phyloP scores from a whole-genome alignment of 208 protist species.

The Tritrichomonas musculus region DNA sequence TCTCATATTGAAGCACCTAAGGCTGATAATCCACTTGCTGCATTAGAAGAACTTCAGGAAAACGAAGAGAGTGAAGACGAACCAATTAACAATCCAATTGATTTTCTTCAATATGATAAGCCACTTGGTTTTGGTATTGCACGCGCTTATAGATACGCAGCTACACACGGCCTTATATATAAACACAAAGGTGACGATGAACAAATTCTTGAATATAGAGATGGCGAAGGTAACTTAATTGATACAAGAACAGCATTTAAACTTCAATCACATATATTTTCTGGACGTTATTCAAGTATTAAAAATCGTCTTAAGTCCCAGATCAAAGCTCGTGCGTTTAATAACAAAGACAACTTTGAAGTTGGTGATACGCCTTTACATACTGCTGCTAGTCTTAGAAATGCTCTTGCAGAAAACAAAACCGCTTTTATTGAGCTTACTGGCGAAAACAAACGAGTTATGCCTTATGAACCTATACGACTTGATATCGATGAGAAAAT shows the following conservation, averaged over 20 bases:
- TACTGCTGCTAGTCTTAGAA: neutral
- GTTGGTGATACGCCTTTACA: neutral
- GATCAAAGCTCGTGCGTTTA: neutral
- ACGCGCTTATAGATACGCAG: neutral
- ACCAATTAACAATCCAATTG: too few species aligned
- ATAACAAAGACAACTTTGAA: neutral
- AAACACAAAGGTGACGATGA: conserved; percentile 26
- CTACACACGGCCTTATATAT: too few species aligned
- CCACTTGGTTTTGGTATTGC: neutral
- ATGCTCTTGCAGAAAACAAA: neutral
- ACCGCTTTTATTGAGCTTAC: neutral
- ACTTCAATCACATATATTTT: neutral
- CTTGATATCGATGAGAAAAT: neutral
- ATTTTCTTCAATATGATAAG: neutral
- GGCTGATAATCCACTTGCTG: neutral
- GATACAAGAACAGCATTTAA: neutral
- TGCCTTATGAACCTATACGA: neutral
- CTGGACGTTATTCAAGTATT: neutral
- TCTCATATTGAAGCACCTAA: neutral
- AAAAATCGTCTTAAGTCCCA: neutral
- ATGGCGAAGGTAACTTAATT: neutral
- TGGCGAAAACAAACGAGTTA: neutral
- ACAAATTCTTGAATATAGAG: conserved; percentile 4
- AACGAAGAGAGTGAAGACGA: too few species aligned
- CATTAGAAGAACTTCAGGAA: neutral